Evolutionary conservation across 2,329 filamentous ascomycete genomes (phyloP).

Genomic region (Pseudogymnoascus sp.): DNA sequence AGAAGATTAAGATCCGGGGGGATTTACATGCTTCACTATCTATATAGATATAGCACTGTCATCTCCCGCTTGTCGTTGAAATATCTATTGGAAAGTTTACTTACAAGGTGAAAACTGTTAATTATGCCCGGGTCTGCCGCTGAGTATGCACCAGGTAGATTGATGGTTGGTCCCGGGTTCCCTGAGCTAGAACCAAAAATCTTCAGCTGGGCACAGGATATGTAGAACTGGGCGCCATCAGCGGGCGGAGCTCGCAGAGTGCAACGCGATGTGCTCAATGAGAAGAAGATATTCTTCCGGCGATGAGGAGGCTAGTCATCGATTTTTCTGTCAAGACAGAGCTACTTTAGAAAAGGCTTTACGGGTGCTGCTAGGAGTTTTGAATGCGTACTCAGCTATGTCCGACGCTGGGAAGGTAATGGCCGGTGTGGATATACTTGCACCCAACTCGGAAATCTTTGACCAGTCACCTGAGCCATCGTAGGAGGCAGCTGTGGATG

Average conservation of each 20-base stretch:
- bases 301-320: conserved; percentile 16
- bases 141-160: conserved; percentile 28
- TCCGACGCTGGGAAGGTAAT: background rate
- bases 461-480: conserved; percentile 39
- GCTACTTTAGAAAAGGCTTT: background rate
- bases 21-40: background rate
- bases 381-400: background rate
- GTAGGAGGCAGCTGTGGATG: conserved; percentile 35
- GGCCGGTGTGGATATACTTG: background rate
- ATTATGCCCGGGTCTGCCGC: conserved; percentile 30
- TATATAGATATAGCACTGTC: background rate
- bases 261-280: conserved; percentile 37
- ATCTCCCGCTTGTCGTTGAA: background rate
- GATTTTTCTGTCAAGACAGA: background rate
- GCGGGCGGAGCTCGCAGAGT: conserved; percentile 31
- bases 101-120: background rate
- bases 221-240: conserved; percentile 36
- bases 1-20: background rate
- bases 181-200: conserved; percentile 27
- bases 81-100: background rate
- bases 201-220: conserved; percentile 35
- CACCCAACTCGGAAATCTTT: conserved; percentile 27
- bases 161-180: conserved; percentile 19
- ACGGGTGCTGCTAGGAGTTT: background rate
- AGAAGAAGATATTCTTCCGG: conserved; percentile 36